Evolutionary conservation across 345 rosid species (phyloP), one percentile per base, ranked within the genome.

Genomic region (Eucalyptus tenuipes): DNA sequence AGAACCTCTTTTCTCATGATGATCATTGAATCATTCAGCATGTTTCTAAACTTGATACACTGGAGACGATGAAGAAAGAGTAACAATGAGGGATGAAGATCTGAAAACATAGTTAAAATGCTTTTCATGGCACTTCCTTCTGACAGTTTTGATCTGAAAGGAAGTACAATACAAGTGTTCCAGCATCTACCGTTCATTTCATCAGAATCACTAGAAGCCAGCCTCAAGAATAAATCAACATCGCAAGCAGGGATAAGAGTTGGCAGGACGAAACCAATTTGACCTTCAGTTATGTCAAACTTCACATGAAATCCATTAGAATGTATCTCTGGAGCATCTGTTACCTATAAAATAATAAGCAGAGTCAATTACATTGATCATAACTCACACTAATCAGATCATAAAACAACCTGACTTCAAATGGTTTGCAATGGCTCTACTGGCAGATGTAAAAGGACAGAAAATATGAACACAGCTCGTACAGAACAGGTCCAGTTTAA

Each of bases 301-400:
- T 96, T 96, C 90, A 97, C 91, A 90, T 97, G 99, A 92, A 96
- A 96, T 87, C 99, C 99, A 91, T 97, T 97, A 88, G 99, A 97
- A 92, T 97, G 99, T 89, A 97, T 96, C 95, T 97, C 98, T 31
- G 99, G 99, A 89, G 98, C 95, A 93, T 97, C 95, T 55, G 99
- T 96, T 88, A 97, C 95, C 99, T 97, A 85, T 10, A 75, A 75
- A 75, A 75, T 40, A 75, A 5, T 37, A 44, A 75, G 82, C 47
- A 75, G 82, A 75, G 82, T 75, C 29, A 20, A 75, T 75, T 18
- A 75, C 12, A 8, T 75, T 75, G 82, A 75, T 42, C 82, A 10
- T 75, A 75, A 75, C 47, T 75, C 82, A 40, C 82, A 40, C 27
- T 37, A 20, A 75, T 40, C 47, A 40, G 82, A 10, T 4, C 82